Conservation (phyloP, 768 basidiomycete genomes). For the Paxillus ammoniavirescens region DNA sequence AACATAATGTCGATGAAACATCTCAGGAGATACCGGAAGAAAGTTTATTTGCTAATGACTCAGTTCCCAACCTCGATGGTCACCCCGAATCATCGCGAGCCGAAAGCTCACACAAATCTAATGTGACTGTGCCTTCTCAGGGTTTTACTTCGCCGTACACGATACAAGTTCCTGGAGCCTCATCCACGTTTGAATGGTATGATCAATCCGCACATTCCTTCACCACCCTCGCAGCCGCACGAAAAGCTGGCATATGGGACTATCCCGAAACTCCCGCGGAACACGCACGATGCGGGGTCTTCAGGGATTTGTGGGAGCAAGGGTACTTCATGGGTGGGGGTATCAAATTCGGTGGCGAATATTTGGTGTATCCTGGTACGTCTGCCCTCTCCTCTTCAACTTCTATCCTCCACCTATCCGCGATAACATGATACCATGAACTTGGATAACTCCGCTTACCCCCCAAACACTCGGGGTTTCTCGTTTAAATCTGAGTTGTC, state of each 20-base stretch:
- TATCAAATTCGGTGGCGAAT: slow-evolving; percentile 94
- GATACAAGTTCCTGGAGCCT: slow-evolving; percentile 66
- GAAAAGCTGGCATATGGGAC: slow-evolving; percentile 68
- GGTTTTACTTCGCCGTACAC: slow-evolving; percentile 38
- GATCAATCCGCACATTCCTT: slow-evolving; percentile 42
- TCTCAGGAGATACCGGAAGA: slow-evolving; percentile 5
- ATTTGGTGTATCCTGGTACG: slow-evolving; percentile 92
- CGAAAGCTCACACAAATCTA: not conserved
- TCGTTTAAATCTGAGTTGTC: slow-evolving; percentile 1
- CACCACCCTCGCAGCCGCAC: slow-evolving; percentile 57
- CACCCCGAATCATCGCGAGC: slow-evolving; percentile 1
- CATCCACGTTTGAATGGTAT: slow-evolving; percentile 72
- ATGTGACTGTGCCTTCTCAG: slow-evolving; percentile 6
- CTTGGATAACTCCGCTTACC: not conserved
- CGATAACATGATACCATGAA: not conserved
- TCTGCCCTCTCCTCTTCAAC: slow-evolving; percentile 1
- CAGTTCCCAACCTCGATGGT: not conserved
- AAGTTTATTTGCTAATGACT: slow-evolving; percentile 3
- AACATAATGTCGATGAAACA: slow-evolving; percentile 6
- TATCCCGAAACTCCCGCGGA: slow-evolving; percentile 68
- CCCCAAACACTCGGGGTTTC: slow-evolving; percentile 1
- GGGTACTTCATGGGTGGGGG: slow-evolving; percentile 88
- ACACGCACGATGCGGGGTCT: slow-evolving; percentile 76
- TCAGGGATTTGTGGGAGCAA: slow-evolving; percentile 76
- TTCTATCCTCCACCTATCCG: not conserved